These are phyloP conservation scores for Yamadazyma diospyri DNA, from an alignment of 1,139 yeast genomes.

Conservation along the genomic window DNA sequence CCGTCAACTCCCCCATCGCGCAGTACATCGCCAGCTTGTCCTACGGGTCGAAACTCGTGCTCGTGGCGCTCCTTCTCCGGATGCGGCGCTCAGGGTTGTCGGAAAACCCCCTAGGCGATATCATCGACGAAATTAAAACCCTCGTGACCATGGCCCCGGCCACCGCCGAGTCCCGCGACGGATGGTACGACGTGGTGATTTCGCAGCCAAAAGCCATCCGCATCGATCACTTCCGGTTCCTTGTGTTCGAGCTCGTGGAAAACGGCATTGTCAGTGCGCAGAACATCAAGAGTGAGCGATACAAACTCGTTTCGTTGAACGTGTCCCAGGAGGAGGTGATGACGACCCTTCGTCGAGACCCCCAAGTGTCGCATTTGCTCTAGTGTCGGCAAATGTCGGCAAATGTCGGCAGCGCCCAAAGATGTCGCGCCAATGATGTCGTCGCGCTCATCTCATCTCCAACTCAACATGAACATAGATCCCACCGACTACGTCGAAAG, in stretches of 20 bases:
- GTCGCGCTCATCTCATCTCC: constrained; percentile 2
- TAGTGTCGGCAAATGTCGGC: not conserved
- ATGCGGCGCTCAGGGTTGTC: constrained; percentile 67
- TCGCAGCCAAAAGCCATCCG: constrained; percentile 22
- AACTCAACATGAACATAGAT: constrained; percentile 26
- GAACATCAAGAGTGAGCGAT: constrained; percentile 63
- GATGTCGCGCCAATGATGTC: not conserved
- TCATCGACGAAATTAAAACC: constrained; percentile 69
- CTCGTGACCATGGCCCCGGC: constrained; percentile 21
- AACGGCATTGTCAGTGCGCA: constrained; percentile 74
- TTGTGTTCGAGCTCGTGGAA: constrained; percentile 67
- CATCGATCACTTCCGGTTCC: constrained; percentile 44
- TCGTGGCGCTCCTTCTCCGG: constrained; percentile 64
- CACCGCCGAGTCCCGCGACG: constrained; percentile 1
- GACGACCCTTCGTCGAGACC: constrained; percentile 56
- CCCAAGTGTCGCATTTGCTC: constrained; percentile 8
- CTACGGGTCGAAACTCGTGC: constrained; percentile 64
- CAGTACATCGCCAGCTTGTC: constrained; percentile 60
- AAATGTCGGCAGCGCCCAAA: not conserved
- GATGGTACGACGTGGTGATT: not conserved
- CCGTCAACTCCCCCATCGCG: constrained; percentile 69
- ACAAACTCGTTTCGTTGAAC: constrained; percentile 58
- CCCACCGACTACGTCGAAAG: constrained; percentile 46
- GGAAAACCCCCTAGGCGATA: constrained; percentile 71
- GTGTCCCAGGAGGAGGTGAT: constrained; percentile 69